Evolutionary conservation across 345 rosid genomes (phyloP).

Genomic region (Nephelium lappaceum): DNA sequence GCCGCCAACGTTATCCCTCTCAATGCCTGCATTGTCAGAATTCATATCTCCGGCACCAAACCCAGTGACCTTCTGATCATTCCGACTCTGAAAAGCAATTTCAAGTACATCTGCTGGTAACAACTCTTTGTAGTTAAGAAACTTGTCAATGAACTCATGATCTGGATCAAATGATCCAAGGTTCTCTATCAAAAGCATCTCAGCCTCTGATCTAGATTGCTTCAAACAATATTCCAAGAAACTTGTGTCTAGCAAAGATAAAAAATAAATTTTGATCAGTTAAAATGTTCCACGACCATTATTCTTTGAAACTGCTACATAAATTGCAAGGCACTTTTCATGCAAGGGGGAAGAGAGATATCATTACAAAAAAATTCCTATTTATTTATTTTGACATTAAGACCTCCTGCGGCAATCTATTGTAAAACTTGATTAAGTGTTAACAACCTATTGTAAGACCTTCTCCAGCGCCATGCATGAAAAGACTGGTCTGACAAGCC

Average conservation of each 20-base stretch:
- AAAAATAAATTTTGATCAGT: constrained; percentile 9
- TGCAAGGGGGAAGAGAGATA: background rate
- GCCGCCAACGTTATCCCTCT: constrained; percentile 17
- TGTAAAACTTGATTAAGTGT: too few species aligned
- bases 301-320: too few species aligned
- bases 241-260: constrained; percentile 63
- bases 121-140: constrained; percentile 86
- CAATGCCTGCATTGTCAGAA: constrained; percentile 39
- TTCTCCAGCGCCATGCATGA: too few species aligned
- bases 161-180: constrained; percentile 72
- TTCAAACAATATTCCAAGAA: constrained; percentile 88
- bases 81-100: constrained; percentile 73
- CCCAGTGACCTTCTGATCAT: constrained; percentile 44
- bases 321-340: background rate
- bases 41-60: constrained; percentile 42
- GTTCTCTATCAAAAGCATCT: constrained; percentile 70
- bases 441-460: too few species aligned
- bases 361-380: too few species aligned
- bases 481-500: background rate
- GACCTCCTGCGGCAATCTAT: too few species aligned
- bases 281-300: background rate
- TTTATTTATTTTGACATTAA: too few species aligned
- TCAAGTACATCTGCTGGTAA: constrained; percentile 84
- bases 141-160: constrained; percentile 88
- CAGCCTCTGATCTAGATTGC: constrained; percentile 93